These are phyloP conservation scores for Monosporascus sp. DNA, from an alignment of 2,329 filamentous ascomycete genomes.

Conservation along the genomic window DNA sequence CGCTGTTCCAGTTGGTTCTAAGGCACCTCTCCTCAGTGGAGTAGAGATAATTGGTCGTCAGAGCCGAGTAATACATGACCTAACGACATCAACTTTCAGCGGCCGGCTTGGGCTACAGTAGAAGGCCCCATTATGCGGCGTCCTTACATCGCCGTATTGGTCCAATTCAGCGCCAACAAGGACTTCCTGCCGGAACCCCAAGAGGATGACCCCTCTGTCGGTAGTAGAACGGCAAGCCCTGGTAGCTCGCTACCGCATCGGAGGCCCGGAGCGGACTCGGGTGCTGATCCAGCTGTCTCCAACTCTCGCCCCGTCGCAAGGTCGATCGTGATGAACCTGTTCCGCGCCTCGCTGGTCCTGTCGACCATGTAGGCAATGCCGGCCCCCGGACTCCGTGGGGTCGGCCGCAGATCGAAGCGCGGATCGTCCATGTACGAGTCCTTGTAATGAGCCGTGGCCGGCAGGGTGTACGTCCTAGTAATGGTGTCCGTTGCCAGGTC, in stretches of 20 bases:
- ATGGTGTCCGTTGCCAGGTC: slow-evolving; percentile 33
- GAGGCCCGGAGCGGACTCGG: slow-evolving; percentile 20
- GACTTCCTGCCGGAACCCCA: slow-evolving; percentile 26
- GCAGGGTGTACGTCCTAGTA: slow-evolving; percentile 36
- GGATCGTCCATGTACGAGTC: slow-evolving; percentile 43
- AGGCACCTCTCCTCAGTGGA: slow-evolving; percentile 31
- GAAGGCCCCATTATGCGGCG: too few relatives aligned
- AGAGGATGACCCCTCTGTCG: slow-evolving; percentile 15
- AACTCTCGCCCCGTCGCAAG: slow-evolving; percentile 35
- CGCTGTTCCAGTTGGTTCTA: slow-evolving; percentile 25
- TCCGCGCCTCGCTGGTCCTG: slow-evolving; percentile 40
- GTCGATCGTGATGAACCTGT: slow-evolving; percentile 41
- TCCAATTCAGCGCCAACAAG: slow-evolving; percentile 27
- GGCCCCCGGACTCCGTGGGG: slow-evolving; percentile 28
- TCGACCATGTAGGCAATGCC: slow-evolving; percentile 42
- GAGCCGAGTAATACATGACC: slow-evolving; percentile 38
- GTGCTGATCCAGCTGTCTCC: slow-evolving; percentile 32
- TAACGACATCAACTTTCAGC: too few relatives aligned
- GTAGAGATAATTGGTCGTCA: slow-evolving; percentile 31
- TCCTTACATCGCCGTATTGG: slow-evolving; percentile 21
- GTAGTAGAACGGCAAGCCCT: slow-evolving; percentile 29
- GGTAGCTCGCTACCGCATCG: slow-evolving; percentile 28
- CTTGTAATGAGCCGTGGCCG: slow-evolving; percentile 37
- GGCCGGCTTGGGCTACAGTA: too few relatives aligned
- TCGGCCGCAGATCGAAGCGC: slow-evolving; percentile 40